Base-by-base conservation (phyloP, 2,329 filamentous ascomycete genomes). In the Colletotrichum horii region DNA sequence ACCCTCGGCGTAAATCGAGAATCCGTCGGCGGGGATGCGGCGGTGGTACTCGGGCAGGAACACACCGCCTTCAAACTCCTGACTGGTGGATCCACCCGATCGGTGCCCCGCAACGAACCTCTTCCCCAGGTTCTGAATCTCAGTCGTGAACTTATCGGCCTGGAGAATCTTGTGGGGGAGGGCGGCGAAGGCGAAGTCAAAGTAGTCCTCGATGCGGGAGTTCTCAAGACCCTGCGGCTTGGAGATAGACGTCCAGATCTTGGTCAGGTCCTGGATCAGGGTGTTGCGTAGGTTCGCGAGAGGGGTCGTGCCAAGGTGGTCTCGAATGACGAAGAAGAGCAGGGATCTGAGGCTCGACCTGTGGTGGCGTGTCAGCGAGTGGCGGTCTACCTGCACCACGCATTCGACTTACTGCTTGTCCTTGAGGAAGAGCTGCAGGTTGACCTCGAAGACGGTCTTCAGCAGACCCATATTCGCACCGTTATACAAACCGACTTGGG, bases 361-460 rank as follows among this genome's bases (percentile, higher is more conserved):
- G 79, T 28, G 48, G 34, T 68, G 78, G 76, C 79, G 78, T 71
- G 74, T 69, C 34, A 60, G 22, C 24, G 58, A 73, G 73, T 60
- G 64, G 67, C 56, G 58, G 67, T 55, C 15, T 55, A 28, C 28
- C 4, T 12, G 26, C 38, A 14, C 19, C 34, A 6, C 43, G 15
- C 26, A 26, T 16, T 62, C 55, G 36, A 88, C 93, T 81, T 90
- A 96, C 94, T 95, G 95, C 84, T 93, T 96, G 84, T 98, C 96
- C 88, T 98, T 98, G 80, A 98, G 89, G 86, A 99, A 99, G 32
- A 99, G 89, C 85, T 98, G 96, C 83, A 99, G 85, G 83, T 99
- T 99, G 84, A 99, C 97, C 87, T 99, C 97, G 80, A 99, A 99
- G 6, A 99, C 97, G 0, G 97, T 99, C 90, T 99, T 99, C 81